Evolutionary conservation across 306 rosid genomes (phyloP), one percentile per base, ranked within the genome.

Genomic region (Malus fusca): DNA sequence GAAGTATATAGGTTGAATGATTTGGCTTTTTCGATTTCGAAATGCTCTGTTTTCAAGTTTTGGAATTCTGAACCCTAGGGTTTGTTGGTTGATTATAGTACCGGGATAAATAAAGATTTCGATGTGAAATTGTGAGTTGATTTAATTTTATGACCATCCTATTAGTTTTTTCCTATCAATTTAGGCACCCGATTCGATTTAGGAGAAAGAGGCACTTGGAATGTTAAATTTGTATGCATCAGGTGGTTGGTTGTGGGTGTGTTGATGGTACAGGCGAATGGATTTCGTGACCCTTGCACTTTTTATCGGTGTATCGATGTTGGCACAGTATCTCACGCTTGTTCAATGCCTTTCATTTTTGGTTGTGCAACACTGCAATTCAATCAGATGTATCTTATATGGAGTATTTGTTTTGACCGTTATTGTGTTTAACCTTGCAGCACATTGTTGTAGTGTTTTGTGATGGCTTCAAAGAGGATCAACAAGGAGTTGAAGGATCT

Each of bases 401-500:
- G 8, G 6, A 17, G 55, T 51, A 17, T 73, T 25, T 11, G 12
- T 10, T 30, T 52, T 62, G 46, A 62, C 35, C 17, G 15, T 30
- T 23, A 30, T 14, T 74, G 70, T 62, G 33, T 26, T 44, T 21
- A 21, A 62, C 2, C 6, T 10, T 60, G 70, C 70, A 19, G 70
- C 25, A 63, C 26, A 18, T 23, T 13, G 4, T 14, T 21, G 26
- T 28, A 74, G 31, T 55, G 66, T 23, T 52, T 61, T 23, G 6
- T 6, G 66, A 85, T 85, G 88, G 88, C 88, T 13, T 85, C 88
- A 1, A 85, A 82, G 60, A 59, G 88, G 75, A 85, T 85, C 72
- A 77, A 80, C 79, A 85, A 85, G 84, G 88, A 85, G 75, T 73
- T 82, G 84, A 85, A 85, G 80, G 88, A 85, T 78, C 80, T 85